Base-by-base conservation (phyloP, 352 stramenopile genomes). In the Saprolegnia diclina region DNA sequence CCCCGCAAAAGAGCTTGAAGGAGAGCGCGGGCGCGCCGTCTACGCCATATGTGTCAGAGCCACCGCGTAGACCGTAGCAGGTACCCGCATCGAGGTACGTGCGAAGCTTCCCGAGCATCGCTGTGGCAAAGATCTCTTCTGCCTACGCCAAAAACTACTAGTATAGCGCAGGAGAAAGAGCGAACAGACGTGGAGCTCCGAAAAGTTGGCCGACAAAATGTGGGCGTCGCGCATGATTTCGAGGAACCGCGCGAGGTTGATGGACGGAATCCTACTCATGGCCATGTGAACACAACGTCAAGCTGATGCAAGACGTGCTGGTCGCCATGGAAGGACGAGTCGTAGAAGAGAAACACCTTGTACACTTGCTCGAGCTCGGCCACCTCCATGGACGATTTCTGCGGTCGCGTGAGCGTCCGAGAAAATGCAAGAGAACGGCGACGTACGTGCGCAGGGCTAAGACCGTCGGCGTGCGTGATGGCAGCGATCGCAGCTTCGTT, bases 341-440 rank as follows among this genome's bases (percentile, higher is more conserved):
- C 78, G 68, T 87, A 89, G 59, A 89, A 86, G 14, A 72, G 67
- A 67, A 87, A 87, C 24, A 87, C 38, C 13, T 73, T 62, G 45
- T 89, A 83, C n/a, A 86, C 73, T 44, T 79, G 64, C 22, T 71
- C 55, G 5, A 80, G 52, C 21, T 87, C 77, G 4, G 53, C 21
- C 10, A 44, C 21, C 55, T 67, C 62, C 14, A 67, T 29, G 1
- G 18, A 50, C 46, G 62, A 67, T 19, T 59, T n/a, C n/a, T 67
- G 26, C 50, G 53, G 6, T 4, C n/a, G n/a, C n/a, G n/a, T n/a
- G n/a, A n/a, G 26, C 0, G 24, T 48, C 3, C 14, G 40, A 16
- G 14, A 46, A 16, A 0, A n/a, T n/a, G 56, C 50, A 64, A 48
- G 21, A 55, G 10, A 19, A 4, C 18, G 9, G 32, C n/a, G 24